Conservation (phyloP, 129 eudicot genomes). For the Helianthus tuberosus region DNA sequence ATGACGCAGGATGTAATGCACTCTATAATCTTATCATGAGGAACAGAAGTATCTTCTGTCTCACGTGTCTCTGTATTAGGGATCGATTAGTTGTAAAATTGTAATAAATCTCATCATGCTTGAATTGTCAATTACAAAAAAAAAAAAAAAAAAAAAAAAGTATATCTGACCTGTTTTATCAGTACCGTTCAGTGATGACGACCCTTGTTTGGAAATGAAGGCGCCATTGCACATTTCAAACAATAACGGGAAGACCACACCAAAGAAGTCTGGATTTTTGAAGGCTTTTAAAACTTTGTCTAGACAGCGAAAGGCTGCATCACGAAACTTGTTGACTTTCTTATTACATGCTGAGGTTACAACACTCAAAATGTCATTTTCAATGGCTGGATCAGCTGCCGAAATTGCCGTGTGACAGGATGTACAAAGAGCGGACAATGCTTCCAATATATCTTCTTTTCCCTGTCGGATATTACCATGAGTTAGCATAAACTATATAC, state of each 20-base stretch:
- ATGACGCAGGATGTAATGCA: slow-evolving; percentile 70
- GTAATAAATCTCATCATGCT: slow-evolving; percentile 12
- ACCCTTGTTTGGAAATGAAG: slow-evolving; percentile 42
- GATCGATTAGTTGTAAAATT: neutral
- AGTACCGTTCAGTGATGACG: slow-evolving; percentile 41
- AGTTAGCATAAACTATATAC: neutral
- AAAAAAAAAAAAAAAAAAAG: neutral
- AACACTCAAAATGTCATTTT: slow-evolving; percentile 67
- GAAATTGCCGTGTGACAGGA: slow-evolving; percentile 76
- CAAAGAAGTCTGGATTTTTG: slow-evolving; percentile 70
- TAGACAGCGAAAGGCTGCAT: slow-evolving; percentile 82
- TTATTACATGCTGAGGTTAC: slow-evolving; percentile 74
- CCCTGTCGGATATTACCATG: slow-evolving; percentile 57
- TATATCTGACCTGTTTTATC: slow-evolving; percentile 57
- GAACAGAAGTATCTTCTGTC: slow-evolving; percentile 46
- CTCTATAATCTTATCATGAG: slow-evolving; percentile 68
- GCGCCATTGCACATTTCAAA: slow-evolving; percentile 62
- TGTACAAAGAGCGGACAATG: slow-evolving; percentile 75
- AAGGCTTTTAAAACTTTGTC: slow-evolving; percentile 89
- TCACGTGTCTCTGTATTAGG: slow-evolving; percentile 53
- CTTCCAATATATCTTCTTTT: slow-evolving; percentile 74
- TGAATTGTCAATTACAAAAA: neutral
- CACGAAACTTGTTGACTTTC: slow-evolving; percentile 74
- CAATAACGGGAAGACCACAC: slow-evolving; percentile 63
- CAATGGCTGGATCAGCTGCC: slow-evolving; percentile 57